phyloP scores from a whole-genome alignment of 257 asterid species.

The Craterostigma plantagineum region DNA sequence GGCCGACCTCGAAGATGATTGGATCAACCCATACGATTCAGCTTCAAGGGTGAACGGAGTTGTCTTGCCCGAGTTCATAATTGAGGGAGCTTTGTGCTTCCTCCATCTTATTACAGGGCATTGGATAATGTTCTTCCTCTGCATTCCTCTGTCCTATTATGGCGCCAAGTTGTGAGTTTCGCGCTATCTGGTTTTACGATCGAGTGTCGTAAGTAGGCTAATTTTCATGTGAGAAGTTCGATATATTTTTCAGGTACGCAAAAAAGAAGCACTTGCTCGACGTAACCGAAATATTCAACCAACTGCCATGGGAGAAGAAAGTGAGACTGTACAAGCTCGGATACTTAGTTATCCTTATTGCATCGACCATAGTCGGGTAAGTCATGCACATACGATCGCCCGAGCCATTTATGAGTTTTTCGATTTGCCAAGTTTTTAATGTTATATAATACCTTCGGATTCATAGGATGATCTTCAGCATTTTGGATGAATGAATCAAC shows the following conservation, averaged over 20 bases:
- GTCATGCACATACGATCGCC: too few species aligned
- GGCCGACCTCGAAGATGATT: conserved; percentile 76
- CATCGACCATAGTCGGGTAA: conserved; percentile 45
- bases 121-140: conserved; percentile 64
- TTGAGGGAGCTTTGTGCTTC: conserved; percentile 43
- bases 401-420: too few species aligned
- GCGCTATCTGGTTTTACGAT: too few species aligned
- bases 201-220: too few species aligned
- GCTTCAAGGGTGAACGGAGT: conserved; percentile 57
- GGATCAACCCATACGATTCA: conserved; percentile 75
- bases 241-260: conserved; percentile 22
- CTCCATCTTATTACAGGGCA: conserved; percentile 70
- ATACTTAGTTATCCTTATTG: conserved; percentile 31
- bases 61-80: conserved; percentile 53
- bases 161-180: conserved; percentile 39
- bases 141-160: conserved; percentile 55
- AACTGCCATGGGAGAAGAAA: conserved; percentile 54
- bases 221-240: too few species aligned
- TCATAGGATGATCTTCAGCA: too few species aligned
- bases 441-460: too few species aligned
- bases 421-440: too few species aligned
- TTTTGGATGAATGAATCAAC: too few species aligned
- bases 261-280: conserved; percentile 40
- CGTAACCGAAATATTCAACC: conserved; percentile 85
- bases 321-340: conserved; percentile 56